Base-by-base conservation (phyloP, 352 stramenopile species). In the Phytopythium litorale region DNA sequence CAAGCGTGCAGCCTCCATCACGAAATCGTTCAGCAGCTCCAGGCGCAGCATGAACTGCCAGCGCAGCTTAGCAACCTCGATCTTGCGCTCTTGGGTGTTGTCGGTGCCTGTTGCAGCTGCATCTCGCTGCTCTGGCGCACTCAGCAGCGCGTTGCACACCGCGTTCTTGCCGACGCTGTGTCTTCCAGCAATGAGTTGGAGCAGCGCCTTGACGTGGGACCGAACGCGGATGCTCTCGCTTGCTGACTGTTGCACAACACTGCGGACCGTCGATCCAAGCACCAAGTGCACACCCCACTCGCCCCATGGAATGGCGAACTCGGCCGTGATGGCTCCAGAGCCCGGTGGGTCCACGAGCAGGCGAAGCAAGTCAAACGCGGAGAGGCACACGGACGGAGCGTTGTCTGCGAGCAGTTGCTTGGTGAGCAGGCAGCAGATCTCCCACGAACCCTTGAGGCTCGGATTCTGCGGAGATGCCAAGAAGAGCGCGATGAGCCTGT, bases 221-320 rank as follows among this genome's bases (percentile, higher is more conserved):
- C 85, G 81, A 4, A 92, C 85, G 7, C 83, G 78, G 8, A 92
- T 72, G 37, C 72, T 88, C 37, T 82, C 71, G 56, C 73, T 89
- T 5, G 75, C 80, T 35, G 78, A 81, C 62, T 91, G 81, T 61
- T 94, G 85, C 1, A 92, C 64, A 3, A 94, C 72, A 45, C 78
- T 88, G 7, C 85, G 82, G 43, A 94, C 78, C 0, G 83, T 94
- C 9, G 81, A 94, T 0, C 79, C 75, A 9, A 94, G 65, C 37
- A 92, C 78, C 32, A 94, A 65, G 46, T 94, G 79, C 3, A 92
- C 82, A 0, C 84, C 84, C 84, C 84, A 94, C 30, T 94, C 84
- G 0, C 74, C 76, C 84, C 84, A 94, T 6, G 84, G 84, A 54
- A 92, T 88, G 2, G 72, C 73, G 54, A 81, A 91, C 38, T 75